These are phyloP conservation scores for Xylariaceae sp. DNA, from an alignment of 2,329 filamentous ascomycete genomes.

Conservation along the genomic window DNA sequence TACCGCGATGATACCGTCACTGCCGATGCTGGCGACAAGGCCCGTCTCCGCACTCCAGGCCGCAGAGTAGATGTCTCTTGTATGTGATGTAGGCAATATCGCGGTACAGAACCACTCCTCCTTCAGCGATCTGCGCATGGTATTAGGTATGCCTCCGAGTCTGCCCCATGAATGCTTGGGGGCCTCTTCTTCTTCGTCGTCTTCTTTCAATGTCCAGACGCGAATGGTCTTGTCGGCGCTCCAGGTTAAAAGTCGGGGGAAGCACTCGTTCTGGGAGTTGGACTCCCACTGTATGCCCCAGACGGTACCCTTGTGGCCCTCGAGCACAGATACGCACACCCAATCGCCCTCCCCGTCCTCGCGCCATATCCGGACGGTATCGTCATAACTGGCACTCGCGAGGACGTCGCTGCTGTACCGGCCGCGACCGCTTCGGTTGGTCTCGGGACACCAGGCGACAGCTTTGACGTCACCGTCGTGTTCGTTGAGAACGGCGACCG, in stretches of 20 bases:
- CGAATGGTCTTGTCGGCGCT: slow-evolving; percentile 79
- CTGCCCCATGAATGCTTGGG: slow-evolving; percentile 34
- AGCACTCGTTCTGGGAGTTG: slow-evolving; percentile 37
- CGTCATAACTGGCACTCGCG: slow-evolving; percentile 90
- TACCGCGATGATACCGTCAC: slow-evolving; percentile 76
- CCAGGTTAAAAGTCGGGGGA: slow-evolving; percentile 70
- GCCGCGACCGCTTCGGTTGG: slow-evolving; percentile 42
- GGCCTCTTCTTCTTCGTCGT: slow-evolving; percentile 41
- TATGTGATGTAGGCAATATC: slow-evolving; percentile 70
- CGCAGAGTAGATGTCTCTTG: slow-evolving; percentile 77
- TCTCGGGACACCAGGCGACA: slow-evolving; percentile 83
- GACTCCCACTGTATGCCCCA: slow-evolving; percentile 79
- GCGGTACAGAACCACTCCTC: slow-evolving; percentile 82
- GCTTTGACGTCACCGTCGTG: slow-evolving; percentile 95
- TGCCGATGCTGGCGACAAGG: slow-evolving; percentile 79
- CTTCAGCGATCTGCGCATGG: slow-evolving; percentile 72
- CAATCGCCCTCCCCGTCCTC: slow-evolving; percentile 88
- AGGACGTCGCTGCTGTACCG: slow-evolving; percentile 65
- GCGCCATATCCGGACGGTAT: slow-evolving; percentile 82
- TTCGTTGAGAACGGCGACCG: slow-evolving; percentile 88
- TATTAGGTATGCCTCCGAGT: slow-evolving; percentile 74
- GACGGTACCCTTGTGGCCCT: slow-evolving; percentile 80
- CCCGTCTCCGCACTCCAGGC: slow-evolving; percentile 78
- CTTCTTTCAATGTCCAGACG: slow-evolving; percentile 68
- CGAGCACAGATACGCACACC: slow-evolving; percentile 79